Evolutionary conservation across 2,329 filamentous ascomycete species (phyloP), one percentile per base, ranked within the genome.

Genomic region (Colletotrichum kahawae): DNA sequence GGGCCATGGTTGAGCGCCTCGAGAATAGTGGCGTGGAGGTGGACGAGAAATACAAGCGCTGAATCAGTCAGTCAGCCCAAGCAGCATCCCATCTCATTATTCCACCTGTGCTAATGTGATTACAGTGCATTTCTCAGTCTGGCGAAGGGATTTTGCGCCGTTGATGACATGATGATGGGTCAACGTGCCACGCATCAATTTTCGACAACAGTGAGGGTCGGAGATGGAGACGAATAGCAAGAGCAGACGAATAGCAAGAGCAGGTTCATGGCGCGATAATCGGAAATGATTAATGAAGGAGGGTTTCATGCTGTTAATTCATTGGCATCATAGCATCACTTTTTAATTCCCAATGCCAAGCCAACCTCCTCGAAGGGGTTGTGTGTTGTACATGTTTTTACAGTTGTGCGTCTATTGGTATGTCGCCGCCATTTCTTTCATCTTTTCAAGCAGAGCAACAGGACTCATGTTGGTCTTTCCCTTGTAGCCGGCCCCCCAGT

Each of bases 21-120:
- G 91, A 94, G 79, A 87, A 86, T 63, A 85, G 87, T 16, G 92
- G 92, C 16, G 91, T 91, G 2, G 84, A 86, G 4, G 90, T 94
- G 3, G 85, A 88, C 33, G 84, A 88, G 67, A 82, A 86, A 70
- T 72, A 85, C 57, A 88, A 85, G 80, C 85, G 82, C 87, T 87
- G 79, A 79, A 84, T 79, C n/a, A 29, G 27, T n/a, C 10, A 13
- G 56, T 29, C 59, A 63, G 31, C 33, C 18, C 59, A 21, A 38
- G 29, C 4, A 34, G 29, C 16, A n/a, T 62, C 21, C 13, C n/a
- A 2, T 31, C 31, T 63, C 29, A 16, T 59, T 21, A 7, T 59
- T 51, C 4, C n/a, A 51, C 43, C 18, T 51, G 43, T 51, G 43
- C 43, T 51, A 51, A 51, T 21, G n/a, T 21, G 43, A 21, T 13